A percentile compares a stretch with the other conserved stretches of the same genome.
phyloP scores from a whole-genome alignment of 805 yeast species.

The Candida oleophila region DNA sequence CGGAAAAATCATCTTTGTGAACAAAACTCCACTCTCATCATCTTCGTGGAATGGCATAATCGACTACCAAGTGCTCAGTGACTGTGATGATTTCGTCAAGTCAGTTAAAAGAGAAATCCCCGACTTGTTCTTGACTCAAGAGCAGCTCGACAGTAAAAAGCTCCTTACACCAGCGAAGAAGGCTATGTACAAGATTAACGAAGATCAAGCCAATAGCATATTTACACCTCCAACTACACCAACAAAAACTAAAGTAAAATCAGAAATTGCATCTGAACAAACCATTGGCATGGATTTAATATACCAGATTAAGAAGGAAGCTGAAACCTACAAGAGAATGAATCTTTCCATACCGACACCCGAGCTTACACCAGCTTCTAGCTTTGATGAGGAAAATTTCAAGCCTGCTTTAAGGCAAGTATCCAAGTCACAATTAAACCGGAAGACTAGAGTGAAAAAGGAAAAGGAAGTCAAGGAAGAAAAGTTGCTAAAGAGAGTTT shows the following conservation, averaged over 20 bases:
- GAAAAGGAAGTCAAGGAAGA: not conserved
- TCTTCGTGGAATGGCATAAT: conserved; percentile 68
- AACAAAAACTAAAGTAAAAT: conserved; percentile 16
- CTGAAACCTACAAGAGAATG: not conserved
- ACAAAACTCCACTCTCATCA: conserved; percentile 61
- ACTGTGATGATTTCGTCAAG: conserved; percentile 80
- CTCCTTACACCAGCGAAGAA: conserved; percentile 15
- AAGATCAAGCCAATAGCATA: conserved; percentile 9
- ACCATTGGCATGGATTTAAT: not conserved
- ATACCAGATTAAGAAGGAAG: conserved; percentile 2
- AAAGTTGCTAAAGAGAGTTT: not conserved
- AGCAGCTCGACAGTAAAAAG: conserved; percentile 44
- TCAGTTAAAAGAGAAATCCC: conserved; percentile 55
- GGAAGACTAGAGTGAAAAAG: conserved; percentile 1
- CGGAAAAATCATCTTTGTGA: conserved; percentile 76
- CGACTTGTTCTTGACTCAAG: conserved; percentile 59
- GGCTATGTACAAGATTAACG: conserved; percentile 2
- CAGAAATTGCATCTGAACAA: not conserved
- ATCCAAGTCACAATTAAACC: not conserved
- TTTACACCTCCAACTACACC: conserved; percentile 38
- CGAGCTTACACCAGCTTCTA: conserved; percentile 6
- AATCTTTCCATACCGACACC: conserved; percentile 4
- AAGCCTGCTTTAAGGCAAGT: not conserved
- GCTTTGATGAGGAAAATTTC: conserved; percentile 3
- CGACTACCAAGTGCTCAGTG: conserved; percentile 77